Percentiles rank a stretch among this genome's conserved stretches.
Evolutionary conservation across 2,329 filamentous ascomycete species (phyloP).

Genomic region (Fusarium pilosicola): DNA sequence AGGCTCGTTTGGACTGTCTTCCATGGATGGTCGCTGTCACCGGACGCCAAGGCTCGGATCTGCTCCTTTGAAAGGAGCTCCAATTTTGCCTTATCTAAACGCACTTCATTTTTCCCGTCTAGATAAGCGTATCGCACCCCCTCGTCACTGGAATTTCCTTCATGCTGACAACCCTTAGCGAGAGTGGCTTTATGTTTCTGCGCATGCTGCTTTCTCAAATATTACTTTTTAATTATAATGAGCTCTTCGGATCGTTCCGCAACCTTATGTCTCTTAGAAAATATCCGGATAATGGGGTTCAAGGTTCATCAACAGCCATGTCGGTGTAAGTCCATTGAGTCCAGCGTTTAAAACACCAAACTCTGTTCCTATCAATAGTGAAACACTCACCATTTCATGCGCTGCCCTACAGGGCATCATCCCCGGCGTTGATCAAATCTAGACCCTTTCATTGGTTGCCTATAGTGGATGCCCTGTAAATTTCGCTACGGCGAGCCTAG

Average conservation of each 20-base stretch:
- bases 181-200: not conserved
- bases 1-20: fast-evolving
- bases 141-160: too few species aligned
- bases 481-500: not conserved
- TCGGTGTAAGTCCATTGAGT: not conserved
- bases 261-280: not conserved
- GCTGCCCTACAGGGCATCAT: not conserved
- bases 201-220: not conserved
- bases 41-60: not conserved
- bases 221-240: fast-evolving
- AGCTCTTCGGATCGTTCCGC: fast-evolving
- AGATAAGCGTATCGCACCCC: too few species aligned
- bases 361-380: not conserved
- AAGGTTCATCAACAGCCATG: not conserved
- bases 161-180: not conserved
- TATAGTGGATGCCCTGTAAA: not conserved
- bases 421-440: not conserved
- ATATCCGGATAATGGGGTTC: not conserved
- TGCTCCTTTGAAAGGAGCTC: not conserved
- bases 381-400: not conserved
- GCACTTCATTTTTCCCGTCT: not conserved
- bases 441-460: fast-evolving
- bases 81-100: not conserved
- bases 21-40: too few species aligned
- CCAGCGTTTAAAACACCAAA: not conserved